Evolutionary conservation across 2,329 filamentous ascomycete species (phyloP).

Genomic region (Xylariaceae sp.): DNA sequence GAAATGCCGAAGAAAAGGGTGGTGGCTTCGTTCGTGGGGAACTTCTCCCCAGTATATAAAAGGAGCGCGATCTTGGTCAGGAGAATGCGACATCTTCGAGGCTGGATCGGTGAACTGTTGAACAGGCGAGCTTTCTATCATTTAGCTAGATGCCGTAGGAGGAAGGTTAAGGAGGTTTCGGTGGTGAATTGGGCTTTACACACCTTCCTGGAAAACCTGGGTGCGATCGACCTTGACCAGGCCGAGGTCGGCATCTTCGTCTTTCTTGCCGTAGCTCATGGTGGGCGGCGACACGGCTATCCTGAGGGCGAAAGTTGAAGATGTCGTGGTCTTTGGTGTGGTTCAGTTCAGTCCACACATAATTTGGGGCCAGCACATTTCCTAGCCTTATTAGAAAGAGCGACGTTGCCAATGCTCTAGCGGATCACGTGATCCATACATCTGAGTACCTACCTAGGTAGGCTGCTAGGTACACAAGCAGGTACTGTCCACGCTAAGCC

Average conservation of each 20-base stretch:
- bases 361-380: constrained; percentile 32
- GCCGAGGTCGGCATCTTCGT: constrained; percentile 92
- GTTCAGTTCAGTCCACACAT: constrained; percentile 26
- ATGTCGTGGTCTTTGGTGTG: constrained; percentile 26
- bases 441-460: too few relatives aligned
- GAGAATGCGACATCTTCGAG: constrained; percentile 94
- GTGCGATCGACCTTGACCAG: constrained; percentile 98
- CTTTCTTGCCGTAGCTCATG: constrained; percentile 99
- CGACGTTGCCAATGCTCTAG: constrained; percentile 35
- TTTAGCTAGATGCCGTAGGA: constrained; percentile 40
- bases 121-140: constrained; percentile 78
- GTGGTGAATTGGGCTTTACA: constrained; percentile 35
- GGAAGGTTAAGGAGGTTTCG: constrained; percentile 24
- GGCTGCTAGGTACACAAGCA: too few relatives aligned
- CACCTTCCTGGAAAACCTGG: constrained; percentile 98
- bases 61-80: constrained; percentile 96
- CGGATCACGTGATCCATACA: constrained; percentile 10
- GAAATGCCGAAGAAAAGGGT: constrained; percentile 99
- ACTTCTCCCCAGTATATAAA: constrained; percentile 94
- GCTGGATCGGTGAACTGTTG: constrained; percentile 95
- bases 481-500: too few relatives aligned
- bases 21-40: constrained; percentile 95
- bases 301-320: constrained; percentile 34
- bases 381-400: constrained; percentile 30
- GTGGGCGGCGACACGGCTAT: constrained; percentile 45